Conservation (phyloP, 2,329 filamentous ascomycete genomes). For the Sporothrix variecibatus region DNA sequence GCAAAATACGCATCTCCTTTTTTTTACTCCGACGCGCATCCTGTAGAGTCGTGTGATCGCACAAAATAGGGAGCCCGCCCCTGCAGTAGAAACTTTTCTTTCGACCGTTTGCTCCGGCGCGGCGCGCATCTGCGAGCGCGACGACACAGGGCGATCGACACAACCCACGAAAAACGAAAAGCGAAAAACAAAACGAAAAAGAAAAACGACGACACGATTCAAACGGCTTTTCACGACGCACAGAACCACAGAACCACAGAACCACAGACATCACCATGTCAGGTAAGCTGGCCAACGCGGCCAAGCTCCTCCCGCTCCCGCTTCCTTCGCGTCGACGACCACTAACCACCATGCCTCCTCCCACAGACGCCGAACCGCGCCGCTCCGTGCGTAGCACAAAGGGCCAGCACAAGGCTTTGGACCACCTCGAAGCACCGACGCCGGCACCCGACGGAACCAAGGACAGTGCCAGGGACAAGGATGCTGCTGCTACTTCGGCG, state of each 20-base stretch:
- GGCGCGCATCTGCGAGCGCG: not conserved
- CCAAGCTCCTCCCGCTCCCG: not conserved
- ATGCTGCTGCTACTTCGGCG: slow-evolving; percentile 30
- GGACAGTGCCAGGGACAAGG: not conserved
- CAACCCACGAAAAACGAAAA: not conserved
- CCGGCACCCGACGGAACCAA: not conserved
- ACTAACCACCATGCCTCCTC: slow-evolving; percentile 1
- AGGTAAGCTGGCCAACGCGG: slow-evolving; percentile 24
- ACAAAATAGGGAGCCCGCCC: not conserved
- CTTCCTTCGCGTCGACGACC: not conserved
- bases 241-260: not conserved
- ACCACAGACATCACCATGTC: slow-evolving; percentile 24
- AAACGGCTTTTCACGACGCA: not conserved
- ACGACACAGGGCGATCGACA: not conserved
- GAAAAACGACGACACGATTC: not conserved
- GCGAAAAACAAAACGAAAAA: not conserved
- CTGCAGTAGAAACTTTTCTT: not conserved
- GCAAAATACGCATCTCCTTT: not conserved
- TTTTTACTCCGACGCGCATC: not conserved
- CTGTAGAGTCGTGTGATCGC: slow-evolving; percentile 20
- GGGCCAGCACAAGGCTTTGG: slow-evolving; percentile 90
- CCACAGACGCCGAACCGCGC: slow-evolving; percentile 70
- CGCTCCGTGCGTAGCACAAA: slow-evolving; percentile 96
- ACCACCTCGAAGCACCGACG: slow-evolving; percentile 64
- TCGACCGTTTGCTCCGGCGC: not conserved